Evolutionary conservation across 2,329 filamentous ascomycete genomes (phyloP).

Genomic region (Paraphoma sp.): DNA sequence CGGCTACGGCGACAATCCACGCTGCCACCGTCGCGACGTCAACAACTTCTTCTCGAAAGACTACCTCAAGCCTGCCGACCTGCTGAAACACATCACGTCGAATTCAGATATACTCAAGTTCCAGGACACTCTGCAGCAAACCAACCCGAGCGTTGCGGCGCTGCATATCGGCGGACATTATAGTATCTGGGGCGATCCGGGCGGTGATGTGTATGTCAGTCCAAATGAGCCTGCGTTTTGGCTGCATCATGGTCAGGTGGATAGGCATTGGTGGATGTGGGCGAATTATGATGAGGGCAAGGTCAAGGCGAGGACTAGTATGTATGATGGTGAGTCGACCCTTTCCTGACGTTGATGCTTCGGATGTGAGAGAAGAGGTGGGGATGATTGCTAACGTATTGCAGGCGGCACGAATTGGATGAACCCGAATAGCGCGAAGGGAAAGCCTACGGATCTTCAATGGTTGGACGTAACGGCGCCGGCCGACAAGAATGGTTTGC

Average conservation of each 20-base stretch:
- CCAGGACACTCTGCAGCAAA: conserved; percentile 33
- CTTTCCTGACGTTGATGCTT: neutral
- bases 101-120: conserved; percentile 30
- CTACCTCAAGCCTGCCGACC: conserved; percentile 22
- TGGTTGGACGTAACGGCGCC: conserved; percentile 35
- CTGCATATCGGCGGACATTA: conserved; percentile 57
- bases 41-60: conserved; percentile 33
- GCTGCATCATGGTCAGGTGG: conserved; percentile 57
- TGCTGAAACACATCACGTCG: conserved; percentile 32
- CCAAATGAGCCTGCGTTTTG: conserved; percentile 57
- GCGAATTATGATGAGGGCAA: conserved; percentile 49
- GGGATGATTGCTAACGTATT: neutral
- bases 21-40: conserved; percentile 41
- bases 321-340: conserved; percentile 45
- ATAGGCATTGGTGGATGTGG: conserved; percentile 60
- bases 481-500: conserved; percentile 24
- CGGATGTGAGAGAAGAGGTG: neutral
- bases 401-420: conserved; percentile 51
- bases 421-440: conserved; percentile 49
- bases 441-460: conserved; percentile 40
- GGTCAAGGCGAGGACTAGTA: conserved; percentile 24
- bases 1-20: conserved; percentile 38
- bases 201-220: conserved; percentile 55
- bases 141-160: conserved; percentile 13
- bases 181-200: conserved; percentile 51